A percentile compares a stretch with the other conserved stretches of the same genome.
phyloP scores from a whole-genome alignment of 2,329 filamentous ascomycete species.

The Fusarium algeriense region DNA sequence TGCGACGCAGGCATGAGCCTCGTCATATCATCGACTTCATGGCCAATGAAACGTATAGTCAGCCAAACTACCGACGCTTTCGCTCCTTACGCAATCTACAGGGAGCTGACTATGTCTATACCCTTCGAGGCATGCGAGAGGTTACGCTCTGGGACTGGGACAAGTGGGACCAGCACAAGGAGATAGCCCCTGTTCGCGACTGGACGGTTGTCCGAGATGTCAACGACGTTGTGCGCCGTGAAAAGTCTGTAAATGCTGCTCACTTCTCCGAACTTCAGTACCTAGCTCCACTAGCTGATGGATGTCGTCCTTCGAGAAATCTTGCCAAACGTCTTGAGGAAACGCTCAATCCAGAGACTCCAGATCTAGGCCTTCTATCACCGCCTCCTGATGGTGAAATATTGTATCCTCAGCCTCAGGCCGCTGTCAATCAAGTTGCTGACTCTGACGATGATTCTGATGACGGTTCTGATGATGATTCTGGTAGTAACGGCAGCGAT shows the following conservation, averaged over 20 bases:
- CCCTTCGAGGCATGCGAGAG: conserved; percentile 58
- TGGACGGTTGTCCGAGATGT: conserved; percentile 48
- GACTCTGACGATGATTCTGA: conserved; percentile 3
- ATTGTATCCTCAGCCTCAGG: conserved; percentile 11
- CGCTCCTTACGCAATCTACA: conserved; percentile 57
- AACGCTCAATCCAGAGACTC: not conserved
- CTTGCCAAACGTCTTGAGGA: not conserved
- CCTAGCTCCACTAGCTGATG: conserved; percentile 37
- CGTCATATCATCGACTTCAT: conserved; percentile 40
- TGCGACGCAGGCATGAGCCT: conserved; percentile 56
- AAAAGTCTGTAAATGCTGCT: conserved; percentile 24
- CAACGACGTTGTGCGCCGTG: conserved; percentile 37
- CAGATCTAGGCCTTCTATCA: not conserved
- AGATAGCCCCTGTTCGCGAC: conserved; percentile 44
- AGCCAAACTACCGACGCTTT: conserved; percentile 56
- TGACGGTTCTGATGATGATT: conserved; percentile 1
- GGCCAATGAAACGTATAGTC: conserved; percentile 48
- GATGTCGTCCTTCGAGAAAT: conserved; percentile 13
- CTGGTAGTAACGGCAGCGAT: not conserved
- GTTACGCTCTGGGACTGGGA: conserved; percentile 58
- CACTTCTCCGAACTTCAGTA: conserved; percentile 35
- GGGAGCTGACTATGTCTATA: conserved; percentile 59
- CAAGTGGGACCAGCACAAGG: conserved; percentile 30
- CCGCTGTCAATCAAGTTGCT: not conserved
- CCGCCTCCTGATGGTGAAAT: conserved; percentile 15